phyloP scores from a whole-genome alignment of 179 eudicot species.

The Silene coronaria region DNA sequence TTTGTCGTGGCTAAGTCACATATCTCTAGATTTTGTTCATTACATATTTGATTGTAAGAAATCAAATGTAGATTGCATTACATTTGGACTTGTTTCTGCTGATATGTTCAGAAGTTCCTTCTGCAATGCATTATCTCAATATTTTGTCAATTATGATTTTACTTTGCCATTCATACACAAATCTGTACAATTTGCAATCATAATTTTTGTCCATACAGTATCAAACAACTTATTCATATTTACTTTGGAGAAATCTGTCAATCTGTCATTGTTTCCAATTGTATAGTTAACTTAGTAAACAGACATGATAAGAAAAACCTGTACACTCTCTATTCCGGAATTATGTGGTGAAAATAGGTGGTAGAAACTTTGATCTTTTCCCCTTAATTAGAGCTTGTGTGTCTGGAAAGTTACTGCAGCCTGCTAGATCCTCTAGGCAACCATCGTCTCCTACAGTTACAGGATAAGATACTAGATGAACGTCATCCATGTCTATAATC shows the following conservation, averaged over 20 bases:
- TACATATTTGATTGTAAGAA: too few relatives aligned
- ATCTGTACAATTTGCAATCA: too few relatives aligned
- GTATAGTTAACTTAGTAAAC: too few relatives aligned
- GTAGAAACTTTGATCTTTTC: slow-evolving; percentile 68
- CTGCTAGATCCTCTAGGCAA: slow-evolving; percentile 41
- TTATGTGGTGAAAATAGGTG: slow-evolving; percentile 70
- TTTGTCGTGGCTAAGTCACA: too few relatives aligned
- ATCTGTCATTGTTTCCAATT: too few relatives aligned
- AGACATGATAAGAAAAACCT: background rate
- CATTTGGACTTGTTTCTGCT: background rate
- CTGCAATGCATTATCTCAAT: background rate
- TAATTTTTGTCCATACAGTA: too few relatives aligned
- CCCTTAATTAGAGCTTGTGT: slow-evolving; percentile 66
- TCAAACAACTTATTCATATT: background rate
- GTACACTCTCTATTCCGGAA: background rate
- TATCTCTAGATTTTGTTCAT: too few relatives aligned
- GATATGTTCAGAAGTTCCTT: background rate
- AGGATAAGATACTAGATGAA: slow-evolving; percentile 77
- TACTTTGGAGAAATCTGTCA: background rate
- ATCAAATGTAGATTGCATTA: too few relatives aligned
- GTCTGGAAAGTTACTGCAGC: slow-evolving; percentile 57
- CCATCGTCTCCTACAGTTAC: slow-evolving; percentile 51
- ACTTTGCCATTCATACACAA: background rate
- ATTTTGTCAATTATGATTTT: background rate
- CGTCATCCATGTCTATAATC: slow-evolving; percentile 76